Evolutionary conservation across 495 filamentous ascomycete genomes (phyloP), one percentile per base, ranked within the genome.

Genomic region (Gamarada debralockiae): DNA sequence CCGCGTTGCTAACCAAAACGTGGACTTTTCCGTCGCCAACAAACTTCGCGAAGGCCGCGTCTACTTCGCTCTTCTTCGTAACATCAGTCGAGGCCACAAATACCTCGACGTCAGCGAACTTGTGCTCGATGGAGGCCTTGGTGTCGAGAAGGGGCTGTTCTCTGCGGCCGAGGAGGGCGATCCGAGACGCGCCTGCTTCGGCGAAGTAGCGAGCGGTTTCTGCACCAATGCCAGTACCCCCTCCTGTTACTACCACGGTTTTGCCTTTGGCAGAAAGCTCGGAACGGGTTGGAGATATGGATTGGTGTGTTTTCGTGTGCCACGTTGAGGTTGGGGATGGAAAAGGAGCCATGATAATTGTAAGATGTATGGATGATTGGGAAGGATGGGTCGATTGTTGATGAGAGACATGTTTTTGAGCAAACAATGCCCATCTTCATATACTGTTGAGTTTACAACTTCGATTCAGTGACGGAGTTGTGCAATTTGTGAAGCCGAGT

Each of bases 171-270:
- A 55, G 50, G 13, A 62, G 50, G 34, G 60, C 63, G 49, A 65
- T 53, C 3, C 50, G 48, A 39, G 23, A 46, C 4, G 54, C 50
- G 15, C 65, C 65, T 6, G 65, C 63, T 20, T 48, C 48, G 37
- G 64, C 62, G 25, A 69, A 68, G 44, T 48, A 41, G 29, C 38
- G 33, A 36, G 69, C 63, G 9, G 63, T 66, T 14, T 58, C 61
- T 21, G 42, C 42, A 47, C 69, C 68, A 49, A 72, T 67, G 33
- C 69, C 69, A 8, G 58, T 57, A 10, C 65, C 68, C 6, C 14
- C 77, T 23, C 77, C 77, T 7, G 73, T 73, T n/a, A 80, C 64
- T 43, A 79, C 58, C 3, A 79, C 63, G 10, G 57, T 69, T 53
- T 74, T 76, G 18, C 69, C 69, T 1, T 52, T 53, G 25, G 62